These are phyloP conservation scores for Mycena pura DNA, from an alignment of 768 basidiomycete genomes.

Conservation along the genomic window DNA sequence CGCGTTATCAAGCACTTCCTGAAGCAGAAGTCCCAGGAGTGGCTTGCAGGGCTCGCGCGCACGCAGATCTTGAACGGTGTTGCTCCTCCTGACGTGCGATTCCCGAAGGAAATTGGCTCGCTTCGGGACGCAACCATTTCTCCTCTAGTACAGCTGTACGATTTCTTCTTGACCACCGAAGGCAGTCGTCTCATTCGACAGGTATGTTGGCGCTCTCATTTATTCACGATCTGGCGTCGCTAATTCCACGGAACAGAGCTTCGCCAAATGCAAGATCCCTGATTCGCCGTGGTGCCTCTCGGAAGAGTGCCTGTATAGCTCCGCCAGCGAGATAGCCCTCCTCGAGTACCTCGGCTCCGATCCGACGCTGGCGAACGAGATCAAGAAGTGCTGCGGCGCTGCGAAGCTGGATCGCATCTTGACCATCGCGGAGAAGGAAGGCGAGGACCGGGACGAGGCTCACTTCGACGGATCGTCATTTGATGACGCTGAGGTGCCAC, in stretches of 20 bases:
- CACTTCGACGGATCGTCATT: background rate
- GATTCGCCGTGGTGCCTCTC: no score
- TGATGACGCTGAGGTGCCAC: background rate
- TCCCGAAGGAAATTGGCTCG: constrained; percentile 22
- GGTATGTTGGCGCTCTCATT: constrained; percentile 18
- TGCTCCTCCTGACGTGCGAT: constrained; percentile 18
- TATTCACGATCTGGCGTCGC: no score
- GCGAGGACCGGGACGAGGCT: no score
- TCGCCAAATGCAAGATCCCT: no score
- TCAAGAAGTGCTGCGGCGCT: background rate
- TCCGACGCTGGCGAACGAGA: no score
- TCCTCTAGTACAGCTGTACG: constrained; percentile 22
- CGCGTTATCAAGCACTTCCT: constrained; percentile 35
- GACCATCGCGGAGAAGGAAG: no score
- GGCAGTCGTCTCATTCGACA: constrained; percentile 25
- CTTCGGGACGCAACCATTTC: constrained; percentile 30
- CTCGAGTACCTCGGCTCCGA: no score
- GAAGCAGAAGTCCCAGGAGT: constrained; percentile 23
- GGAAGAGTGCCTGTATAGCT: no score
- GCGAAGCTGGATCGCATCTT: background rate
- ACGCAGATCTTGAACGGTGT: constrained; percentile 21
- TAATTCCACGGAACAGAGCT: no score
- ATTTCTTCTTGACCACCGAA: constrained; percentile 21
- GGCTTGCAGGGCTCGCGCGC: constrained; percentile 22
- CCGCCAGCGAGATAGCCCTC: no score